Conservation (phyloP, 345 rosid genomes). For the Salix brachista region DNA sequence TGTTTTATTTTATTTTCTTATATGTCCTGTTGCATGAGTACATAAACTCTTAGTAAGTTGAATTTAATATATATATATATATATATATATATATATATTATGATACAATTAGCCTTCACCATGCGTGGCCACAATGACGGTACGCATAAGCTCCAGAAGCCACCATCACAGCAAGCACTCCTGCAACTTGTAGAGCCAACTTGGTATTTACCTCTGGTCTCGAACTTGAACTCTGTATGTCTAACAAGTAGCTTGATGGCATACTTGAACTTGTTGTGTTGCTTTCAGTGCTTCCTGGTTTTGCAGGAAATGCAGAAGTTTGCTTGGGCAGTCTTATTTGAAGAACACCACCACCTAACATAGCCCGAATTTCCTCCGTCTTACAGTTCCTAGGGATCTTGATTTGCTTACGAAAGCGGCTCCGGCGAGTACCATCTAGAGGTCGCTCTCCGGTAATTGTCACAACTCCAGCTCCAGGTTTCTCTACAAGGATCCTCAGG, state of each 20-base stretch:
- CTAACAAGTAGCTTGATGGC: conserved; percentile 2
- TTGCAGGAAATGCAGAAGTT: not conserved
- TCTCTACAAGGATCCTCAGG: conserved; percentile 37
- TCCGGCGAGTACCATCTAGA: conserved; percentile 18
- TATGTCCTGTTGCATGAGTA: too few relatives aligned
- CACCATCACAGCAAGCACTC: not conserved
- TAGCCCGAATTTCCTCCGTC: conserved; percentile 42
- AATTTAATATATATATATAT: too few relatives aligned
- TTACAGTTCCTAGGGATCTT: conserved; percentile 23
- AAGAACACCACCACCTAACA: conserved; percentile 34
- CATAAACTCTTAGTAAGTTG: too few relatives aligned
- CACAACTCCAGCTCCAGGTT: conserved; percentile 29
- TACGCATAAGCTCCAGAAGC: not conserved
- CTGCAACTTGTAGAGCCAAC: not conserved
- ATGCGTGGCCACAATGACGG: not conserved
- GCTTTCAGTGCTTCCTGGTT: not conserved
- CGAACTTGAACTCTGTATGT: not conserved
- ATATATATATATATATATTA: too few relatives aligned
- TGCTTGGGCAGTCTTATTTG: conserved; percentile 37
- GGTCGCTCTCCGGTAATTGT: conserved; percentile 40
- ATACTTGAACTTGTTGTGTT: not conserved
- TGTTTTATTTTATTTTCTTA: too few relatives aligned
- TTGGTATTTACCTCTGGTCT: not conserved
- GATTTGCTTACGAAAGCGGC: conserved; percentile 42
- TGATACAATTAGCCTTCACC: too few relatives aligned